Base-by-base conservation (phyloP, 140 eudicot species). In the Flaveria floridana region DNA sequence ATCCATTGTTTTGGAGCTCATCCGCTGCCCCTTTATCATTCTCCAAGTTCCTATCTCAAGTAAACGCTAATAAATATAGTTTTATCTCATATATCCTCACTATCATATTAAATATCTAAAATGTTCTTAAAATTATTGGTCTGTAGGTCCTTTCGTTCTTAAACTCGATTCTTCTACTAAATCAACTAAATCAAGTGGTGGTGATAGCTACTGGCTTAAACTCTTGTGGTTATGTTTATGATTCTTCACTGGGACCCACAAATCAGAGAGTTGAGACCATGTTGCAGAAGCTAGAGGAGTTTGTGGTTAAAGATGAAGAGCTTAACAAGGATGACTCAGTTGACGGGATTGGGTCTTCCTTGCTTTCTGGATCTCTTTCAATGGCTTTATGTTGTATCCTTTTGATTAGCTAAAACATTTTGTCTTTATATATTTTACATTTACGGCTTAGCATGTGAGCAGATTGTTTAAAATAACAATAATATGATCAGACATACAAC, bases 371-470 rank as follows among this genome's bases (percentile, higher is more conserved):
- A 47, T 83, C 98, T 41, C 89, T 93, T 71, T 93, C 98, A 6
- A 88, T 93, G 98, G 98, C 98, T 7, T 86, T 93, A n/a, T 93
- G 97, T 56, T 93, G 98, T 93, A 93, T 93, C 98, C 98, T 81
- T 77, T 70, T 19, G 6, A 50, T 23, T 19, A 65, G 77, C 64
- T 70, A 21, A 23, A 62, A 4, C 66, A 7, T 48, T 70, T 23
- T 26, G 21, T 65, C 8, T 75, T 37, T 75, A 7, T 19, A 64
- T 65, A 8, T 48, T 28, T 34, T 41, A 11, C 58, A 7, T 41
- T 25, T 39, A 59, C 28, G 14, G 34, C 47, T 44, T 44, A 58
- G 20, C 18, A 30, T 68, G 55, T 20, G 37, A 4, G 61, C 16
- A 11, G 50, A 67, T 76, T 90, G 82, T 79, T 66, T 63, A 37